Conservation (phyloP, 768 basidiomycete species). For the Hygrocybe coccinea region DNA sequence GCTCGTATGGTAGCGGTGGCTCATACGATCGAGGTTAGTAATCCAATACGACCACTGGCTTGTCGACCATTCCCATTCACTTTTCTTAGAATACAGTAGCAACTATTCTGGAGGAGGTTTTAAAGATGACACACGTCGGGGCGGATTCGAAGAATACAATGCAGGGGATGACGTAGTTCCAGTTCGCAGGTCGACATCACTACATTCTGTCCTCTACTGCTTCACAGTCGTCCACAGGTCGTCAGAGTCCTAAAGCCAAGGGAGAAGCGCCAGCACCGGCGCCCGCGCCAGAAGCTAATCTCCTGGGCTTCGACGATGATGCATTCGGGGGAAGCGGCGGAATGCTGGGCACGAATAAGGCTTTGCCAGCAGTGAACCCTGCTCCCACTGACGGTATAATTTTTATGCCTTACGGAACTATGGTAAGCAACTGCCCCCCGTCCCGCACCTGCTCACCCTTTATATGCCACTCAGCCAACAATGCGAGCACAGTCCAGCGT, state of each 20-base stretch:
- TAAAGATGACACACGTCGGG: constrained; percentile 52
- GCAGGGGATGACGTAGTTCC: constrained; percentile 83
- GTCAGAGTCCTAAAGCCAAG: constrained; percentile 33
- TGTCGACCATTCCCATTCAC: constrained; percentile 17
- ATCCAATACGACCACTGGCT: background rate
- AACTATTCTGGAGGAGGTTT: constrained; percentile 45
- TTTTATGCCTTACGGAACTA: background rate
- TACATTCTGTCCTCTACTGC: constrained; percentile 25
- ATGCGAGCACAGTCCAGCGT: constrained; percentile 5
- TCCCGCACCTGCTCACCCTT: constrained; percentile 28
- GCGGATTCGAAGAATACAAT: constrained; percentile 85
- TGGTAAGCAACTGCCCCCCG: constrained; percentile 25
- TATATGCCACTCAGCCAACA: constrained; percentile 21
- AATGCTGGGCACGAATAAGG: constrained; percentile 45
- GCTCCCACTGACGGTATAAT: constrained; percentile 40
- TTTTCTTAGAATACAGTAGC: constrained; percentile 22
- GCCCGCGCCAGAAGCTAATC: constrained; percentile 53
- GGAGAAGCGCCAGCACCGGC: constrained; percentile 36
- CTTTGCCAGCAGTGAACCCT: constrained; percentile 44
- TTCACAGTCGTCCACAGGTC: constrained; percentile 17
- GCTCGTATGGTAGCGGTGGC: constrained; percentile 21
- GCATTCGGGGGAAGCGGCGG: constrained; percentile 34
- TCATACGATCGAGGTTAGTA: constrained; percentile 18
- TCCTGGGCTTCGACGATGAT: constrained; percentile 80
- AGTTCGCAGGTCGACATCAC: constrained; percentile 32